Base-by-base conservation (phyloP, 2,329 filamentous ascomycete species). In the Pseudonectria buxi region DNA sequence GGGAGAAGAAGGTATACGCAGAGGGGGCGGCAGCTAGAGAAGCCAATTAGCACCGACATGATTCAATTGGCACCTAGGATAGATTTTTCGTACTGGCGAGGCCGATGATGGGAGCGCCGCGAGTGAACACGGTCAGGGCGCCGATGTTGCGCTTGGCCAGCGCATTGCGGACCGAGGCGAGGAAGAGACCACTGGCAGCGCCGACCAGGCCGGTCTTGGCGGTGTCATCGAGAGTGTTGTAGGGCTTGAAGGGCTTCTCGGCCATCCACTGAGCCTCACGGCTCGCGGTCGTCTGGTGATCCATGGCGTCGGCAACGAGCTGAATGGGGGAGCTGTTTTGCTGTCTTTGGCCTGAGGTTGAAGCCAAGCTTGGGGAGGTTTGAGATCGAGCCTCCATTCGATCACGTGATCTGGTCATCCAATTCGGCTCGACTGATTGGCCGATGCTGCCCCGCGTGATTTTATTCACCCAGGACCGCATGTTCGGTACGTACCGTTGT, bases 91-190 rank as follows among this genome's bases (percentile, higher is more conserved):
- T 59, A 64, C 61, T 52, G 44, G 53, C 54, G 26, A 64, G 52
- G 30, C 62, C 83, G 56, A 90, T 83, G 32, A 82, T 82, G 55
- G 81, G 71, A 47, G 88, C 89, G 38, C 80, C 82, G 54, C 79
- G 78, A 30, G 85, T 85, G 58, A 96, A 81, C 54, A 95, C 74
- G 49, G 85, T 84, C 69, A 82, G 77, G 43, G 81, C 74, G 51
- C 88, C 86, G 47, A 92, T 71, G 62, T 95, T 95, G 59, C 78
- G 74, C 69, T 80, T 88, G 36, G 81, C 74, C 51, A 95, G 74
- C 40, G 88, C 86, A 69, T 94, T 96, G 69, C 89, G 85, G 47
- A 94, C 73, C 36, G 84, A 81, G 33, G 86, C 83, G 41, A 83
- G 60, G 62, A 87, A 73, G 57, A 84, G 66, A 52, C 88, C 88